Percentiles rank a stretch among this genome's conserved stretches.
phyloP scores from a whole-genome alignment of 1,284 basidiomycete species.

The Agaricales sp. region DNA sequence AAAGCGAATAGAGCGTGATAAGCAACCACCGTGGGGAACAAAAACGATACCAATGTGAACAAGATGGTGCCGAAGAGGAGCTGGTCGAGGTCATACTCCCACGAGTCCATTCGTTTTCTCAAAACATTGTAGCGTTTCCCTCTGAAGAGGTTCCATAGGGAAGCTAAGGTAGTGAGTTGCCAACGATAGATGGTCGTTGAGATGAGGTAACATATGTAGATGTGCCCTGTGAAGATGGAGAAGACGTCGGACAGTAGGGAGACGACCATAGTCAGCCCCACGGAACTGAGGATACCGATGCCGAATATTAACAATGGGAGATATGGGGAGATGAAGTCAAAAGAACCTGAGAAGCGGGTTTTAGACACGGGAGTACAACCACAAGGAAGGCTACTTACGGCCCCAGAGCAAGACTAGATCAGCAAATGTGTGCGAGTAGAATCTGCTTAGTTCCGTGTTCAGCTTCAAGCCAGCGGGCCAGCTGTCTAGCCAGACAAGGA shows the following conservation, averaged over 20 bases:
- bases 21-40: conserved; percentile 83
- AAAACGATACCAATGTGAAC: conserved; percentile 86
- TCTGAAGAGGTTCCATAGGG: conserved; percentile 90
- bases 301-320: conserved; percentile 36
- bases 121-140: conserved; percentile 84
- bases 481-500: conserved; percentile 78
- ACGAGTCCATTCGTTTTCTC: conserved; percentile 76
- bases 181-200: conserved; percentile 56
- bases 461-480: conserved; percentile 97
- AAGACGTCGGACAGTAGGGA: conserved; percentile 62
- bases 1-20: conserved; percentile 80
- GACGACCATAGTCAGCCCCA: conserved; percentile 55
- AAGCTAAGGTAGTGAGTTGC: conserved; percentile 51
- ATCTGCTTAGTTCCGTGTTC: conserved; percentile 84
- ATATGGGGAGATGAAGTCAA: conserved; percentile 18
- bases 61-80: conserved; percentile 90
- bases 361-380: neutral
- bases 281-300: conserved; percentile 42
- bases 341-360: conserved; percentile 9
- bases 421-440: conserved; percentile 68
- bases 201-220: conserved; percentile 63
- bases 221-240: conserved; percentile 60
- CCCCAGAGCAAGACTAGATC: conserved; percentile 58
- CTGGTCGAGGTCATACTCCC: conserved; percentile 90
- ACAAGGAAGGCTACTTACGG: conserved; percentile 32